These are phyloP conservation scores for Aspergillus chevalieri DNA, from an alignment of 2,329 filamentous ascomycete genomes.

Conservation along the genomic window DNA sequence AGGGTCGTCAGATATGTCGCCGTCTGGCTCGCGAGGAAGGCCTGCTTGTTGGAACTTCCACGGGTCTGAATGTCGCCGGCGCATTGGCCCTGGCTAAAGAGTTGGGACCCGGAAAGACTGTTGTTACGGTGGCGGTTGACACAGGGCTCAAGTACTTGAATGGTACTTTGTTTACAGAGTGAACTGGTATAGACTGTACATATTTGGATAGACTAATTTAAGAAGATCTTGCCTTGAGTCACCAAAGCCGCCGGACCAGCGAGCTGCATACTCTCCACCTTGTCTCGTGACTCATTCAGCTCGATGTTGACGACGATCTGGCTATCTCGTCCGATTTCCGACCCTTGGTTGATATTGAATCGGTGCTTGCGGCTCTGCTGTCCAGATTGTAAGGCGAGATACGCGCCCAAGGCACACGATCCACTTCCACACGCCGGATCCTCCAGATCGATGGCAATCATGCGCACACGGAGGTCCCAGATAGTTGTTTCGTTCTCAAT, in stretches of 20 bases:
- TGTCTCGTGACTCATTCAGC: conserved; percentile 8
- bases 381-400: conserved; percentile 40
- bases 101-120: conserved; percentile 6
- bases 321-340: conserved; percentile 53
- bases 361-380: conserved; percentile 33
- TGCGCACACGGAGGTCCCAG: conserved; percentile 20
- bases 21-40: conserved; percentile 84
- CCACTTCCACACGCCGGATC: conserved; percentile 60
- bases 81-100: conserved; percentile 10
- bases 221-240: conserved; percentile 6
- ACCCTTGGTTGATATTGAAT: conserved; percentile 50
- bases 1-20: conserved; percentile 74
- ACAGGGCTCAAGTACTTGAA: conserved; percentile 14
- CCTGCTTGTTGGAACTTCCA: conserved; percentile 60
- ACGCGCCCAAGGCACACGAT: conserved; percentile 48
- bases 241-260: conserved; percentile 7
- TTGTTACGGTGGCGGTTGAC: conserved; percentile 12
- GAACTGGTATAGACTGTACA: background rate
- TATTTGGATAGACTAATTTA: conserved; percentile 2
- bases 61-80: conserved; percentile 13
- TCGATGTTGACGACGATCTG: conserved; percentile 17
- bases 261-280: conserved; percentile 11
- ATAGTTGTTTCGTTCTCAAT: conserved; percentile 12
- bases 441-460: conserved; percentile 40
- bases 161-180: background rate